Conservation (phyloP, 2,329 filamentous ascomycete species). For the Aureobasidium sp. region DNA sequence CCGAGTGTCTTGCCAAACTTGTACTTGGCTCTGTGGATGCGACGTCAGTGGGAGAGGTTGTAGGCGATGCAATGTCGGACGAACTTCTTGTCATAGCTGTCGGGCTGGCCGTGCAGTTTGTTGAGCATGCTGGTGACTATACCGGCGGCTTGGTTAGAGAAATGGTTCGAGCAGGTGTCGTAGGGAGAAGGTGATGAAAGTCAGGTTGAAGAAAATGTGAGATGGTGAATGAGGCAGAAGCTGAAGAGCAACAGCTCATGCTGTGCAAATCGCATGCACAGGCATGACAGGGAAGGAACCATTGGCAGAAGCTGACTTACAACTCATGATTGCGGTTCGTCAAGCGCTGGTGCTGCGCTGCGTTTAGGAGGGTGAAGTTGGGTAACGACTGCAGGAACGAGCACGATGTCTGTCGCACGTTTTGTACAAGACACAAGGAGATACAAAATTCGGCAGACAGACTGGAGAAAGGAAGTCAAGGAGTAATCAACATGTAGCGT, state of each 20-base stretch:
- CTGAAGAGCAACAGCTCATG: neutral
- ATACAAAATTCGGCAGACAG: neutral
- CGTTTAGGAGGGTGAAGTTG: neutral
- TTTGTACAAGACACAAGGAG: neutral
- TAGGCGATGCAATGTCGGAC: slow-evolving; percentile 20
- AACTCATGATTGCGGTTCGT: slow-evolving; percentile 10
- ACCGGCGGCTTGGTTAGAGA: slow-evolving; percentile 11
- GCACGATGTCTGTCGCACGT: neutral
- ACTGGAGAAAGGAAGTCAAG: neutral
- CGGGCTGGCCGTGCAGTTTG: slow-evolving; percentile 91
- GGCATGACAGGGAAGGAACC: neutral
- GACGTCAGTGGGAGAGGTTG: slow-evolving; percentile 15
- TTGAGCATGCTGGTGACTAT: slow-evolving; percentile 85
- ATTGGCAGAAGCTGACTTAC: neutral
- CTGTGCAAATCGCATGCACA: neutral
- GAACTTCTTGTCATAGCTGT: slow-evolving; percentile 98
- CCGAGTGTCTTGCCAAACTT: slow-evolving; percentile 88
- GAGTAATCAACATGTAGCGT: neutral
- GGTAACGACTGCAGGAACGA: neutral
- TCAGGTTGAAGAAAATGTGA: neutral
- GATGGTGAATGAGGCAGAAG: neutral
- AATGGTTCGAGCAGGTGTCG: neutral
- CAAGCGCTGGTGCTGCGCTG: neutral
- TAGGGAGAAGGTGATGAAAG: neutral
- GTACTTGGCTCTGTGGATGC: slow-evolving; percentile 63